Evolutionary conservation across 345 rosid species (phyloP).

Genomic region (Eutrema yunnanense): DNA sequence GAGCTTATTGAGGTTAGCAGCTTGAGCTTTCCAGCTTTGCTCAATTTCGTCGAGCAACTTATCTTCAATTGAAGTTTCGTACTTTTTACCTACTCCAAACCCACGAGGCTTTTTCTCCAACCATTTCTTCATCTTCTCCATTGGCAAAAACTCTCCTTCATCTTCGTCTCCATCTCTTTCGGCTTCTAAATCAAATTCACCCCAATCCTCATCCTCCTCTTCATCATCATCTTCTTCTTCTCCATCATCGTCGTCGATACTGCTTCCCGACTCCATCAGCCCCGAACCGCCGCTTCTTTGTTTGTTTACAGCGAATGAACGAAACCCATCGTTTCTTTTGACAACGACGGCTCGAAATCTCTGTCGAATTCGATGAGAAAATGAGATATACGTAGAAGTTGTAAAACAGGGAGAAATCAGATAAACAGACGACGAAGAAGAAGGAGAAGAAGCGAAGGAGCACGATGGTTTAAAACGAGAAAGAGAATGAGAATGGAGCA

Average conservation of each 20-base stretch:
- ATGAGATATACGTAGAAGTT: not conserved
- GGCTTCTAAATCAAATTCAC: conserved; percentile 23
- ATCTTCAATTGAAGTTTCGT: conserved; percentile 68
- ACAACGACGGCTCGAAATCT: not conserved
- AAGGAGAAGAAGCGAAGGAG: not conserved
- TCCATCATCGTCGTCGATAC: not conserved
- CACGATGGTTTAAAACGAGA: not conserved
- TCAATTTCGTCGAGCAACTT: conserved; percentile 69
- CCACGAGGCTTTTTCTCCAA: conserved; percentile 66
- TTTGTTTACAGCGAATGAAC: conserved; percentile 17
- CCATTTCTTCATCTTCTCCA: conserved; percentile 63
- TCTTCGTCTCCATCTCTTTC: conserved; percentile 38
- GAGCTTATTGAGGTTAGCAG: conserved; percentile 57
- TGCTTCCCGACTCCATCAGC: conserved; percentile 15
- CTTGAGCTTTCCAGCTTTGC: conserved; percentile 64
- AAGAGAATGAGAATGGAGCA: conserved; percentile 10
- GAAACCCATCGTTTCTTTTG: conserved; percentile 15
- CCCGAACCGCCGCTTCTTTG: conserved; percentile 6
- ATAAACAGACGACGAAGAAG: not conserved
- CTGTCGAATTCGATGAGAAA: conserved; percentile 16
- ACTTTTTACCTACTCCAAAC: conserved; percentile 69
- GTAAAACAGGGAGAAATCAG: not conserved
- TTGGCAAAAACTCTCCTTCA: conserved; percentile 40
- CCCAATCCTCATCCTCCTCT: conserved; percentile 33
- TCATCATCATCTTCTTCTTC: conserved; percentile 20